Evolutionary conservation across 257 asterid genomes (phyloP), one percentile per base, ranked within the genome.

Genomic region (Penstemon eatonii): DNA sequence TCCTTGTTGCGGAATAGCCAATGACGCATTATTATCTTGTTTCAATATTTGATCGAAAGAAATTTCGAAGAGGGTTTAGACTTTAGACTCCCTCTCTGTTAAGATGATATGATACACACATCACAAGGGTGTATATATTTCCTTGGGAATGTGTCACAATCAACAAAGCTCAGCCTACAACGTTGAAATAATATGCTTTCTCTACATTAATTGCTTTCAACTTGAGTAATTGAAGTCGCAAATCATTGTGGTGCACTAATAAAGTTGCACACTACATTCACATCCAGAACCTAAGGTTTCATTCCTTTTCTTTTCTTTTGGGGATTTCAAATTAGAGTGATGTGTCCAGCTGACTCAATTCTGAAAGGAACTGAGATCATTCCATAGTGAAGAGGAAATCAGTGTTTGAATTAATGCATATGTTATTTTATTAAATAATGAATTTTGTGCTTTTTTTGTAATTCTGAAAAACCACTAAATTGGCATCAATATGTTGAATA

Each of bases 1-100:
- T 6, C 40, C 33, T 15, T 46, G 8, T 11, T 64, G 39, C 47
- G n/a, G 38, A 46, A 39, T 46, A 56, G 55, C 61, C 46, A 57
- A 65, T 39, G 60, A n/a, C 19, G 66, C 50, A 56, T 37, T 53
- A 43, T 61, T 60, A 62, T 71, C 18, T 55, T 56, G 46, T 63
- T 44, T 7, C n/a, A 46, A 53, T 74, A 56, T 25, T 25, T 25
- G 33, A 25, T 25, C 33, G 33, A 25, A 51, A 67, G 49, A 55
- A 63, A 58, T 37, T 37, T 64, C 39, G 45, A 54, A 39, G 37
- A 71, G 50, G 36, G n/a, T n/a, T n/a, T n/a, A n/a, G n/a, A 0
- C 18, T 53, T 53, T 53, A 7, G 18, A 3, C 18, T 13, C 8
- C 58, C 60, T 41, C 19, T 13, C 13, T 10, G 49, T 47, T 54